phyloP scores from a whole-genome alignment of 2,329 filamentous ascomycete genomes.

The Alternaria brassicicola region DNA sequence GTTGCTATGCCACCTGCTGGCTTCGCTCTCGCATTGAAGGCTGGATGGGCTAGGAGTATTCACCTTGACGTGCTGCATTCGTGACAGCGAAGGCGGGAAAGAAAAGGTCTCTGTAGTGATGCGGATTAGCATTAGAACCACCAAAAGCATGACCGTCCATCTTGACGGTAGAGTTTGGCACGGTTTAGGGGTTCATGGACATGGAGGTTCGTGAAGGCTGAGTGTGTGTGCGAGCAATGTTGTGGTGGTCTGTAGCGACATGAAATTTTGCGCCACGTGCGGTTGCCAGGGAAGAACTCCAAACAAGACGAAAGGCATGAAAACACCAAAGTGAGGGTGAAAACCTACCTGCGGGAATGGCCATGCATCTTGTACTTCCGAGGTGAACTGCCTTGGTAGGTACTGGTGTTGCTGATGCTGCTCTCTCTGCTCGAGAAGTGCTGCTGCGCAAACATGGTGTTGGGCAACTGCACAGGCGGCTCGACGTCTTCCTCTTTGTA shows the following conservation, averaged over 20 bases:
- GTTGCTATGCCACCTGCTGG: background rate
- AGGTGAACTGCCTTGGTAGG: conserved; percentile 8
- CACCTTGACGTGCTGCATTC: background rate
- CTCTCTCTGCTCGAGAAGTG: background rate
- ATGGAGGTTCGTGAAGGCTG: background rate
- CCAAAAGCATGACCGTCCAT: background rate
- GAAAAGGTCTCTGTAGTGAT: background rate
- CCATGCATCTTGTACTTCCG: background rate
- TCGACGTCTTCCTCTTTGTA: background rate
- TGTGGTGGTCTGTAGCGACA: conserved; percentile 3
- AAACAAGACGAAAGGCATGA: conserved; percentile 18
- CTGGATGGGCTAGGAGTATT: background rate
- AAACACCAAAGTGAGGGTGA: background rate
- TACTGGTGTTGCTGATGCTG: background rate
- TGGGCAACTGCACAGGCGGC: background rate
- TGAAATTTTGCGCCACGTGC: conserved; percentile 2
- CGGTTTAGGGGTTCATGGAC: background rate
- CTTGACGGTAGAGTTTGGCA: background rate
- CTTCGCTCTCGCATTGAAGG: no score
- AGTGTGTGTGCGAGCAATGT: conserved; percentile 5
- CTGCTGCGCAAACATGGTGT: background rate
- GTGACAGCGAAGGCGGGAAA: background rate
- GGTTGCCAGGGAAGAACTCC: conserved; percentile 18
- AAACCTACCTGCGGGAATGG: background rate
- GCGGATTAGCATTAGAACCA: background rate